Conservation (phyloP, 352 stramenopile species). For the Globisporangium spinosum region DNA sequence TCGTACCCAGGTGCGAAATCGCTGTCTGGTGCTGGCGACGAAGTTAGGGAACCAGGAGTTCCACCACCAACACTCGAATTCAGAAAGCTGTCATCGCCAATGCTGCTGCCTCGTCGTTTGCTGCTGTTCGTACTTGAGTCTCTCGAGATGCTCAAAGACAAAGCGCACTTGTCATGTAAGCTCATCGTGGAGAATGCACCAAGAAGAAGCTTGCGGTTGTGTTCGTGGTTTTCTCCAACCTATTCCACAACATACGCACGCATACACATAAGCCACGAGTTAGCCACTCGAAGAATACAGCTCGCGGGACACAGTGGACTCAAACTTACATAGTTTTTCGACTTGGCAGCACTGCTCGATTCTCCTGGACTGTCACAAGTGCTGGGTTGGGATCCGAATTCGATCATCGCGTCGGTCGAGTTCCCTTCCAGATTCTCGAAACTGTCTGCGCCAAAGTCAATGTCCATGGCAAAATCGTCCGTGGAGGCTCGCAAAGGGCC, state of each 20-base stretch:
- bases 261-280: neutral
- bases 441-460: conserved; percentile 28
- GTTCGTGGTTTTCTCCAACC: conserved; percentile 68
- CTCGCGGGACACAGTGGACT: neutral
- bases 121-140: conserved; percentile 31
- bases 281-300: neutral
- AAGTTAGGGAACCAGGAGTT: conserved; percentile 5
- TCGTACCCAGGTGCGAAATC: conserved; percentile 25
- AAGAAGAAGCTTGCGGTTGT: conserved; percentile 82
- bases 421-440: conserved; percentile 20
- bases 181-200: conserved; percentile 87
- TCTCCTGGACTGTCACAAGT: conserved; percentile 35
- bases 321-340: conserved; percentile 48
- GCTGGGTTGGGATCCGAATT: conserved; percentile 24
- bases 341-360: conserved; percentile 23
- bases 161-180: conserved; percentile 83
- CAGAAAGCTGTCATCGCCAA: conserved; percentile 44
- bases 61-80: conserved; percentile 25
- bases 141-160: conserved; percentile 78
- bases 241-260: conserved; percentile 14
- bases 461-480: conserved; percentile 42
- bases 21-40: conserved; percentile 14
- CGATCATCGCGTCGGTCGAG: neutral
- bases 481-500: conserved; percentile 6
- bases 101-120: conserved; percentile 49